Percentiles rank a stretch among this genome's conserved stretches.
phyloP scores from a whole-genome alignment of 768 basidiomycete species.

The Pleurotus eryngii region DNA sequence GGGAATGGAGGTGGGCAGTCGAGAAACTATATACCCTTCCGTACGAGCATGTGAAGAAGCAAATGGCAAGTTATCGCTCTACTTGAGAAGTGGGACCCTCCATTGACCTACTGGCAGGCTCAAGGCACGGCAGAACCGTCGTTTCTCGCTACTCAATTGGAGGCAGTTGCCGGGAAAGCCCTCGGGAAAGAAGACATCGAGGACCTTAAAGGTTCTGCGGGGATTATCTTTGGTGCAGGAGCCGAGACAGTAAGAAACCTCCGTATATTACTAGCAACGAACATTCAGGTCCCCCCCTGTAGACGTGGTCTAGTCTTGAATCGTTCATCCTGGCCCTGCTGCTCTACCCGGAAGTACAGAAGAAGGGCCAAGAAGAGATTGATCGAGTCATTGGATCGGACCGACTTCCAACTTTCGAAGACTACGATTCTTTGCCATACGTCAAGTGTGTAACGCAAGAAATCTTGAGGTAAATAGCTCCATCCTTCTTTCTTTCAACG shows the following conservation, averaged over 20 bases:
- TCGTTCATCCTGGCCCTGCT: constrained; percentile 54
- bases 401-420: constrained; percentile 44
- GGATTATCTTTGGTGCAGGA: constrained; percentile 46
- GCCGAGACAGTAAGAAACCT: constrained; percentile 31
- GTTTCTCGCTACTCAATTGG: constrained; percentile 42
- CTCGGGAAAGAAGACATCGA: constrained; percentile 41
- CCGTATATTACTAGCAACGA: constrained; percentile 1
- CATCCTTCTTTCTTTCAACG: background rate
- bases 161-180: constrained; percentile 32
- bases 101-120: constrained; percentile 22
- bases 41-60: background rate
- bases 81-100: background rate
- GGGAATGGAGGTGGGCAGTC: constrained; percentile 1
- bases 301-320: constrained; percentile 50
- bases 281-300: background rate
- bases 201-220: constrained; percentile 54
- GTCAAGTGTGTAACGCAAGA: constrained; percentile 46
- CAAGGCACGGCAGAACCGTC: constrained; percentile 40
- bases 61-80: background rate
- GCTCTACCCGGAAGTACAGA: constrained; percentile 45
- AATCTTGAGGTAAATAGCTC: constrained; percentile 35
- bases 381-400: constrained; percentile 42
- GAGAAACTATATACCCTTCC: background rate
- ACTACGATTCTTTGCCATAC: constrained; percentile 43
- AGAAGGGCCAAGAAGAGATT: constrained; percentile 48